Base-by-base conservation (phyloP, 768 basidiomycete genomes). In the Amanita phalloides region DNA sequence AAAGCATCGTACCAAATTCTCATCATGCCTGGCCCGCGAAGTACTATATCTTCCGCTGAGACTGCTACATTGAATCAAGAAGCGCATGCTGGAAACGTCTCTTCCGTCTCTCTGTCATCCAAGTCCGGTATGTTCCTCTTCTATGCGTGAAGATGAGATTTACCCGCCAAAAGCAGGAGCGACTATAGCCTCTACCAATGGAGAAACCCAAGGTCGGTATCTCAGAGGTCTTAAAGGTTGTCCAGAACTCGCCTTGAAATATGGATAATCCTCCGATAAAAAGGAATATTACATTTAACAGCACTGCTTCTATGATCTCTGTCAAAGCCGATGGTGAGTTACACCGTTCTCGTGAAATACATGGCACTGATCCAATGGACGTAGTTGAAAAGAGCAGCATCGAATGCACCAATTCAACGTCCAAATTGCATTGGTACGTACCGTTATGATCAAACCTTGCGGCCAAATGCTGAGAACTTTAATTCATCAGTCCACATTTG, bases 401-500 rank as follows among this genome's bases (percentile, higher is more conserved):
- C 10, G 26, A 26, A 13, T 47, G 32, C 8, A 47, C 8, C 46
- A 47, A 20, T 47, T 47, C 30, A 47, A 47, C 20, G 46, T 47
- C 46, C 21, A 47, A 20, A 23, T 47, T 7, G 46, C 46, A 37
- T 17, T 47, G 11, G 46, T 47, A 30, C 35, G 46, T 35, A 35
- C 14, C 32, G 6, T 21, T 37, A 25, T n/a, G 8, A 23, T 17
- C 20, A n/a, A 6, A 3, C 11, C 8, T 8, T 4, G 14, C 6
- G 38, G 9, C 42, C 13, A 30, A 14, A 44, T 7, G 3, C 28
- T n/a, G n/a, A 3, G 8, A 28, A 26, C 1, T 28, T 25, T n/a
- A n/a, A n/a, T 45, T 45, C n/a, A 28, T 28, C 23, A 47, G 46
- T 47, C 46, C 8, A 47, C 46, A 11, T 47, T 47, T 20, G 46